A percentile compares a stretch with the other conserved stretches of the same genome.
Conservation (phyloP, 192 early-diverging fungal genomes). For the Glomus cerebriforme region DNA sequence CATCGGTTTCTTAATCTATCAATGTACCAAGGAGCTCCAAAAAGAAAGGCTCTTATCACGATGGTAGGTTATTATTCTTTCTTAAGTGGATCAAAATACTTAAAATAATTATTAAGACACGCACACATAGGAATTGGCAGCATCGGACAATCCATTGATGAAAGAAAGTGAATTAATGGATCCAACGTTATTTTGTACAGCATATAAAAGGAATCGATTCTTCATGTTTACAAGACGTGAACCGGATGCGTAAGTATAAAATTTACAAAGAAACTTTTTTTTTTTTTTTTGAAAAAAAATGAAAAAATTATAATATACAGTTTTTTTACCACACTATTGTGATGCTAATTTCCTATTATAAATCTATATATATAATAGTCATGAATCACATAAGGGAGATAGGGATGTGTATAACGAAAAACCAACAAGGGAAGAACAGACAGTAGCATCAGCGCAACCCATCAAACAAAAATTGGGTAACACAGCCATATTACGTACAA, state of each 20-base stretch:
- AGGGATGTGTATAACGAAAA: constrained; percentile 98
- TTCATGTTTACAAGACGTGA: constrained; percentile 91
- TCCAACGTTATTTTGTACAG: constrained; percentile 90
- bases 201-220: constrained; percentile 90
- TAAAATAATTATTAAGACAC: constrained; percentile 1
- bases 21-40: constrained; percentile 89
- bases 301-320: not conserved
- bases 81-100: not conserved
- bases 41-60: constrained; percentile 73
- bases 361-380: constrained; percentile 28
- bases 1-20: constrained; percentile 87
- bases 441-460: constrained; percentile 70
- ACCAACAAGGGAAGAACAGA: constrained; percentile 94
- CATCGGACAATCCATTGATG: constrained; percentile 80
- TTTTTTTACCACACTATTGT: not conserved
- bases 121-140: constrained; percentile 67
- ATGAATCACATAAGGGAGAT: constrained; percentile 55
- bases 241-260: constrained; percentile 65
- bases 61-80: constrained; percentile 47
- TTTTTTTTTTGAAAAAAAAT: not conserved
- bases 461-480: constrained; percentile 66
- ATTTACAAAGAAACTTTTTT: not conserved
- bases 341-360: not conserved
- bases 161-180: constrained; percentile 68
- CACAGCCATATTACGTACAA: constrained; percentile 83